Evolutionary conservation across 306 rosid genomes (phyloP), one percentile per base, ranked within the genome.

Genomic region (Quercus mongolica): DNA sequence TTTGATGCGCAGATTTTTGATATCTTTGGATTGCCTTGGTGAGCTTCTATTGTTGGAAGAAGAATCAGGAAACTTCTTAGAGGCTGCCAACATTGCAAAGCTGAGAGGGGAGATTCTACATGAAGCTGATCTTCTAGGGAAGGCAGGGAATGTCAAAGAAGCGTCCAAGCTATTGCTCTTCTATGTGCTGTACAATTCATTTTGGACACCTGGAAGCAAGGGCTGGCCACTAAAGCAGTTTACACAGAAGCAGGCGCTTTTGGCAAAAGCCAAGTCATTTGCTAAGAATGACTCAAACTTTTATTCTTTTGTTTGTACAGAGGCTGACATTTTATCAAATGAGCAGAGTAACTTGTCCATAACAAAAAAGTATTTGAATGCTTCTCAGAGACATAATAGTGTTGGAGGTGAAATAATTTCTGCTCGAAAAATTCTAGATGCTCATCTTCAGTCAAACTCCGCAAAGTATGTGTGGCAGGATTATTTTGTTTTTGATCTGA

Each of bases 191-290:
- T 82, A 84, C 55, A 85, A 78, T 75, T 93, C 96, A 71, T 88
- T 91, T 69, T 93, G 97, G 96, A 84, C 87, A 14, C 58, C 64
- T 1, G 96, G 92, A 72, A 80, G 90, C 56, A 80, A 81, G 71
- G 96, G 91, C 13, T 93, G 97, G 96, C 97, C 96, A 30, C 70
- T 91, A 55, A 86, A 87, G 79, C 69, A 31, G 64, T 93, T 87
- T 83, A 3, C 76, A 71, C 71, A 73, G 26, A 90, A 89, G 86
- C 77, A 5, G 2, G 87, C 80, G 59, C 85, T 91, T 38, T 80
- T 93, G 81, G 49, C 5, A 11, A 88, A 78, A 77, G 98, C 89
- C 11, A 84, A 76, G 74, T 79, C 78, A 26, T 80, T 83, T 65
- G 97, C 94, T 35, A 75, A 74, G 80, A 80, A 83, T 30, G 86